Conservation (phyloP, 2,329 filamentous ascomycete genomes). For the Mycosphaerella sp. region DNA sequence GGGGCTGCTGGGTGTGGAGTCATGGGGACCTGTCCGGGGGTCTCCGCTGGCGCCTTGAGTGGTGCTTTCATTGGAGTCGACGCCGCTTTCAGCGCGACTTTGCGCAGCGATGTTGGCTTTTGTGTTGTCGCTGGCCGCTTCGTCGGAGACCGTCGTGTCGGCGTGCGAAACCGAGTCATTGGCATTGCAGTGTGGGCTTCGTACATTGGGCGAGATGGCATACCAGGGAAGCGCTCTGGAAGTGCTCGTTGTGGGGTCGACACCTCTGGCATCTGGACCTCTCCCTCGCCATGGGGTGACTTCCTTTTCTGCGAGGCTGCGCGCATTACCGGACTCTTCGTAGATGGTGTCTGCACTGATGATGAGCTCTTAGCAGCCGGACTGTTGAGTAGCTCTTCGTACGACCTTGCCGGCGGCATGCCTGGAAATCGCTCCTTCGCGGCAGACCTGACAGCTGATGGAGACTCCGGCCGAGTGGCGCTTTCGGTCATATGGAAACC, state of each 20-base stretch:
- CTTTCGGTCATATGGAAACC: not conserved
- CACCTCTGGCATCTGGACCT: not conserved
- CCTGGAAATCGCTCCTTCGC: conserved; percentile 17
- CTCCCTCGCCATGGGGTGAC: not conserved
- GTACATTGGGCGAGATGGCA: conserved; percentile 14
- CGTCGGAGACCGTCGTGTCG: conserved; percentile 16
- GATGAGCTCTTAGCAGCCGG: not conserved
- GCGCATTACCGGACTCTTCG: not conserved
- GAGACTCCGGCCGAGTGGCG: not conserved
- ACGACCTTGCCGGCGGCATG: conserved; percentile 11
- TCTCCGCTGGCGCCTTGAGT: conserved; percentile 25
- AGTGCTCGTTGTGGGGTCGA: not conserved
- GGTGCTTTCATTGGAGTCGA: conserved; percentile 31
- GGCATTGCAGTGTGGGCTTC: conserved; percentile 24
- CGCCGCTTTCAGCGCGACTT: conserved; percentile 25
- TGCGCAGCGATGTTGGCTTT: conserved; percentile 29
- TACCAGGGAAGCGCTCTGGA: conserved; percentile 18
- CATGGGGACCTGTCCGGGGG: conserved; percentile 29
- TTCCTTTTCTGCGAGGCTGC: conserved; percentile 1
- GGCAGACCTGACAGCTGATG: not conserved
- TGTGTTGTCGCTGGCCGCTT: conserved; percentile 28
- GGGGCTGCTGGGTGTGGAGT: conserved; percentile 35
- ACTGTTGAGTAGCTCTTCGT: conserved; percentile 13
- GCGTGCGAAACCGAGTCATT: conserved; percentile 27
- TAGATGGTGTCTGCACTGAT: not conserved